Evolutionary conservation across 2,329 filamentous ascomycete species (phyloP), one percentile per base, ranked within the genome.

Genomic region (Pseudogymnoascus sp.): DNA sequence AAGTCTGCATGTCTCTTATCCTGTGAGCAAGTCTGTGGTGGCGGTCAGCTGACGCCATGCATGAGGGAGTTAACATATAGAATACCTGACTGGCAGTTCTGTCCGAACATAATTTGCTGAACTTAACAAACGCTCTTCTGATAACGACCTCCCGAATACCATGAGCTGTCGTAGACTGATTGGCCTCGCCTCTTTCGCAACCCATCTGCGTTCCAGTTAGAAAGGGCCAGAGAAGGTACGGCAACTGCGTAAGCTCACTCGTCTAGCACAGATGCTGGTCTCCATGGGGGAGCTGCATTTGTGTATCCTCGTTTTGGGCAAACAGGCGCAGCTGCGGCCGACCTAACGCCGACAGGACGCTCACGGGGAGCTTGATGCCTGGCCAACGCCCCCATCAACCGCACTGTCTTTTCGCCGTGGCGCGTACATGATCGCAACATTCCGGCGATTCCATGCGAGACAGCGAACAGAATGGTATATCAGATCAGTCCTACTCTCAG

Each of bases 81-180:
- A 20, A 16, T 32, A 88, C 87, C 89, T 83, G 6, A 89, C 94
- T 6, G 93, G 93, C 59, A 99, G 83, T 77, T 99, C 94, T 4
- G 91, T 91, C 62, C 94, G 89, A 59, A 97, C 92, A 78, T 99
- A 99, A 76, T 99, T 99, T 64, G 94, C 94, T 43, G 92, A 97
- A 76, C 90, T 92, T 67, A 99, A 84, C 64, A 99, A 81, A 62
- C 95, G 87, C 59, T 86, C 81, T 75, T 97, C 92, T 57, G 92
- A 97, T 71, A 99, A 77, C 20, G 92, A 95, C 57, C 94, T 88
- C 30, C 94, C 94, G 75, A 97, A 99, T 70, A 97, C 95, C 77
- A 96, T 97, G 69, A 99, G 83, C 76, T 97, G 94, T 62, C 94
- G 89, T 69, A 99, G 78, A 76, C 91, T 96, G 72, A 99, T 97